Conservation (phyloP, 176 grass and related monocot species). For the Hordeum marinum region DNA sequence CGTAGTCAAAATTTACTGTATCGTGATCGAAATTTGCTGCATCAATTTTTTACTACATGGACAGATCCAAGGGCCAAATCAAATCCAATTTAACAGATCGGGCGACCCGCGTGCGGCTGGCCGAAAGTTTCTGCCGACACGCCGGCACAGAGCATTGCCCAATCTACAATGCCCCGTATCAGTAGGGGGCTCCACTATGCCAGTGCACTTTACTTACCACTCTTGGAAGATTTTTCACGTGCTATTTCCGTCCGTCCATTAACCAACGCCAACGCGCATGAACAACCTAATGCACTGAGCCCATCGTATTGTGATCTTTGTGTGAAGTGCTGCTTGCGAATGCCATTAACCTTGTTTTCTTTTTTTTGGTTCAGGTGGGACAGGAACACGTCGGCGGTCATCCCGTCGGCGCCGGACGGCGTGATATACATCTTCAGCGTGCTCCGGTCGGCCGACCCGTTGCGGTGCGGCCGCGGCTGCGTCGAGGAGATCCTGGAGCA, state of each 20-base stretch:
- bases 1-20: too few species aligned
- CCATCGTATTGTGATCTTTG: background rate
- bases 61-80: too few species aligned
- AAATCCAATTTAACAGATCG: too few species aligned
- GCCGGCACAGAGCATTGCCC: too few species aligned
- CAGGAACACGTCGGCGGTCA: slow-evolving; percentile 57
- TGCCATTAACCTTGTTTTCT: background rate
- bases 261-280: background rate
- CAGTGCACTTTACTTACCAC: background rate
- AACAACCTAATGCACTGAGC: background rate
- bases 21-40: too few species aligned
- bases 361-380: slow-evolving; percentile 89
- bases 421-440: slow-evolving; percentile 63
- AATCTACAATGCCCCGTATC: background rate
- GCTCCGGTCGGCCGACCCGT: slow-evolving; percentile 64
- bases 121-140: too few species aligned
- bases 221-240: background rate
- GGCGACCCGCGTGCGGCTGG: too few species aligned
- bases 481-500: slow-evolving; percentile 46
- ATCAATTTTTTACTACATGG: too few species aligned
- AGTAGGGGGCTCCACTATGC: background rate
- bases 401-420: slow-evolving; percentile 39
- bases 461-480: slow-evolving; percentile 41
- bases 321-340: background rate
- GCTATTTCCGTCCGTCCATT: background rate